Evolutionary conservation across 2,329 filamentous ascomycete genomes (phyloP).

Genomic region (Ophiostoma perfectum): DNA sequence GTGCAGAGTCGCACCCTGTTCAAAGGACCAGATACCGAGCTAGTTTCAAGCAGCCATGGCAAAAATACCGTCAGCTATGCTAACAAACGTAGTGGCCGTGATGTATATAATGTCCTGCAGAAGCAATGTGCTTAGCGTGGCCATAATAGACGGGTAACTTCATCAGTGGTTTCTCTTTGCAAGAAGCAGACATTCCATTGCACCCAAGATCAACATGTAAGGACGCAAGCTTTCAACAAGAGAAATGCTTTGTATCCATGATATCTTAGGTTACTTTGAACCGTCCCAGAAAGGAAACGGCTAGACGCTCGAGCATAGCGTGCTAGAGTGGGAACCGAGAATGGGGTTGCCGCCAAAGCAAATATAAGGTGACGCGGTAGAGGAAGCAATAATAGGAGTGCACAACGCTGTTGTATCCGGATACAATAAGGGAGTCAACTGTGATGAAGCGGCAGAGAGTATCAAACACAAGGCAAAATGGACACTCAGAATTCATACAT

Average conservation of each 20-base stretch:
- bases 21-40: not conserved
- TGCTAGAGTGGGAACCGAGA: slow-evolving; percentile 1
- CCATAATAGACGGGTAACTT: too few species aligned
- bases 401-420: not conserved
- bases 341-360: not conserved
- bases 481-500: not conserved
- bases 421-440: not conserved
- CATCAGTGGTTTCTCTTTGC: too few species aligned
- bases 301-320: not conserved
- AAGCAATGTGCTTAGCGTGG: not conserved
- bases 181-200: too few species aligned
- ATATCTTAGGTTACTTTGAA: not conserved
- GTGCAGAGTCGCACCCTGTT: not conserved
- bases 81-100: not conserved
- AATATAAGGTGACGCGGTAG: not conserved
- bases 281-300: not conserved
- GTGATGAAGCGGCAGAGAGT: not conserved
- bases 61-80: not conserved
- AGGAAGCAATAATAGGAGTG: not conserved
- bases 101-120: not conserved
- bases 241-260: too few species aligned
- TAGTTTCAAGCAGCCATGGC: not conserved
- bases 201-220: not conserved
- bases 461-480: not conserved
- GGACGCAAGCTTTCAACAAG: not conserved